These are phyloP conservation scores for Botrytis medusae DNA, from an alignment of 2,329 filamentous ascomycete genomes.

Conservation along the genomic window DNA sequence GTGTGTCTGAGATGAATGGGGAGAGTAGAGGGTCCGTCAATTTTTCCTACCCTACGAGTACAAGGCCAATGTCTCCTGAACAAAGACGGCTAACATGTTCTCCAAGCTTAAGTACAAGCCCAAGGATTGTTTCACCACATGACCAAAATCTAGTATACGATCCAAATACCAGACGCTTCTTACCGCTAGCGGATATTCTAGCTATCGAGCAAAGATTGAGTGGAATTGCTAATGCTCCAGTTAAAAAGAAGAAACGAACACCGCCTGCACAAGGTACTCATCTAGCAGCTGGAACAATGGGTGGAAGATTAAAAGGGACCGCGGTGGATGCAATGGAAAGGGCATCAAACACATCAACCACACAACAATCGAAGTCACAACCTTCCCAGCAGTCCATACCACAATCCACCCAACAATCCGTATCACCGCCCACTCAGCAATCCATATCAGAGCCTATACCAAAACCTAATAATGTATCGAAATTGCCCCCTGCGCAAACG, in stretches of 20 bases:
- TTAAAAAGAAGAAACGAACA: constrained; percentile 43
- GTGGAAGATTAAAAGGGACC: constrained; percentile 51
- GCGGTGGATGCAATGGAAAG: constrained; percentile 43
- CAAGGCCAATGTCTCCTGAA: constrained; percentile 37
- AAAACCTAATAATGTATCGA: constrained; percentile 13
- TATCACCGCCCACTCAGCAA: constrained; percentile 24
- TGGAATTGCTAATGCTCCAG: constrained; percentile 43
- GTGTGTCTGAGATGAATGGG: constrained; percentile 44
- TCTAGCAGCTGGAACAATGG: constrained; percentile 52
- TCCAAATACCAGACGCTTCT: constrained; percentile 64
- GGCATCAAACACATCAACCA: constrained; percentile 11
- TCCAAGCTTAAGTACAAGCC: constrained; percentile 34
- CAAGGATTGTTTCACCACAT: constrained; percentile 34
- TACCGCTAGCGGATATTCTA: constrained; percentile 49
- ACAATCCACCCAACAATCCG: constrained; percentile 25
- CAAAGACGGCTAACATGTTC: constrained; percentile 39
- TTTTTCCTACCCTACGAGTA: constrained; percentile 53
- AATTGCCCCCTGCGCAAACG: constrained; percentile 11
- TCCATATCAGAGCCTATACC: constrained; percentile 6
- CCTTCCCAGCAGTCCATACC: constrained; percentile 25
- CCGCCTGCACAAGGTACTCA: constrained; percentile 42
- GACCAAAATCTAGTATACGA: constrained; percentile 59
- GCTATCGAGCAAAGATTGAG: constrained; percentile 44
- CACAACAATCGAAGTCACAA: constrained; percentile 19
- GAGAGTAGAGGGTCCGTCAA: constrained; percentile 49